phyloP scores from a whole-genome alignment of 2,329 filamentous ascomycete genomes.

The Moelleriella libera region DNA sequence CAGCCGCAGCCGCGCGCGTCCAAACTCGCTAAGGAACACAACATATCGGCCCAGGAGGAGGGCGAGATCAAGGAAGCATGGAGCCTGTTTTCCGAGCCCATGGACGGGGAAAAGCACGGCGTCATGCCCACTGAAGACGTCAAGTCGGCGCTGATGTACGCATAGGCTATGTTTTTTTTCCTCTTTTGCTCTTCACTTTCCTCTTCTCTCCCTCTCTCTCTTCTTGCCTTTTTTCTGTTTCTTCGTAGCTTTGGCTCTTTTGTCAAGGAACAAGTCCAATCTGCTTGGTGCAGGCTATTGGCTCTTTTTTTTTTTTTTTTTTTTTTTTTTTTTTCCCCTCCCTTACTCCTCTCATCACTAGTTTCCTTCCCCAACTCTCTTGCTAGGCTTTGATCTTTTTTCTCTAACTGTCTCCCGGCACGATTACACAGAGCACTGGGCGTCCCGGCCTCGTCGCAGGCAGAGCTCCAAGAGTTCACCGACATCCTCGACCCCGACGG shows the following conservation, averaged over 20 bases:
- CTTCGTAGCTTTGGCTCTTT: too few relatives aligned
- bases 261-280: too few relatives aligned
- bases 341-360: too few relatives aligned
- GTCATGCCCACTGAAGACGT: conserved; percentile 56
- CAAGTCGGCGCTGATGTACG: conserved; percentile 58
- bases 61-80: conserved; percentile 86
- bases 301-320: too few relatives aligned
- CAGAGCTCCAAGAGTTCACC: conserved; percentile 64
- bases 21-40: conserved; percentile 85
- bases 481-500: conserved; percentile 71
- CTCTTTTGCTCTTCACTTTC: too few relatives aligned
- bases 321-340: too few relatives aligned
- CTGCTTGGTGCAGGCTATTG: too few relatives aligned
- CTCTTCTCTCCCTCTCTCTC: neutral
- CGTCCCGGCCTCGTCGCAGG: conserved; percentile 45
- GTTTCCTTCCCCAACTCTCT: neutral
- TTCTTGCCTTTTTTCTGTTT: too few relatives aligned
- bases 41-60: conserved; percentile 73
- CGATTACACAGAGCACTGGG: conserved; percentile 55
- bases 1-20: conserved; percentile 43
- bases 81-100: conserved; percentile 60
- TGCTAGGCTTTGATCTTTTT: too few relatives aligned
- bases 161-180: conserved; percentile 3
- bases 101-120: conserved; percentile 58
- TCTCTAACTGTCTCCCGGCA: too few relatives aligned